Percentiles rank a stretch among this genome's conserved stretches.
phyloP scores from a whole-genome alignment of 176 grass and related monocot genomes.

The Phyllostachys edulis region DNA sequence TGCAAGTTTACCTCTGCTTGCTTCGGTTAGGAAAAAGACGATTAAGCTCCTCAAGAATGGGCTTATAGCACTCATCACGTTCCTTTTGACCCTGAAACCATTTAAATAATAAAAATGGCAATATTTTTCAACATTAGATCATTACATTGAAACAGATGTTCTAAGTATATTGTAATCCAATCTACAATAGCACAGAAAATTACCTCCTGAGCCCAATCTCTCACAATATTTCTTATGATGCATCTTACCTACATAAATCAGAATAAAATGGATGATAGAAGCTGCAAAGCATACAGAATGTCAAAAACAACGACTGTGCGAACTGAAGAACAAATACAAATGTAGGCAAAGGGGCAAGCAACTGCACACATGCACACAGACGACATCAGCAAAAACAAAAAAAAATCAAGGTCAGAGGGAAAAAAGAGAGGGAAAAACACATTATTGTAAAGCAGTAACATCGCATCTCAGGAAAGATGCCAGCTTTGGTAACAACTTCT shows the following conservation, averaged over 20 bases:
- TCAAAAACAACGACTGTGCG: neutral
- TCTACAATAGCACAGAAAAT: conserved; percentile 24
- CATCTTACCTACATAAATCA: conserved; percentile 81
- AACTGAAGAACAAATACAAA: conserved; percentile 14
- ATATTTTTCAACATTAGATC: conserved; percentile 10
- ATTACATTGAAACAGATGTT: neutral
- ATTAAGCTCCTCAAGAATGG: conserved; percentile 89
- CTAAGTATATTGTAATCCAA: conserved; percentile 9
- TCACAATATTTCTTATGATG: conserved; percentile 92
- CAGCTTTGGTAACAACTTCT: conserved; percentile 9
- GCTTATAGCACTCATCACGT: conserved; percentile 92
- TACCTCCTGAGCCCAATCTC: conserved; percentile 97
- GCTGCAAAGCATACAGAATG: conserved; percentile 1
- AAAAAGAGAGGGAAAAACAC: neutral
- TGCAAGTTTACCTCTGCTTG: conserved; percentile 51
- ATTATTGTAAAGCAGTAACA: conserved; percentile 22
- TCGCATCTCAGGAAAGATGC: conserved; percentile 20
- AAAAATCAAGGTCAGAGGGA: neutral
- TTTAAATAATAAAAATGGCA: conserved; percentile 10
- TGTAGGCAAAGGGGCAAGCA: conserved; percentile 1
- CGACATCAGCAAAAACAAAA: neutral
- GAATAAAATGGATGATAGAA: conserved; percentile 21
- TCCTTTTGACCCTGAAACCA: conserved; percentile 83
- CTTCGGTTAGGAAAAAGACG: conserved; percentile 71
- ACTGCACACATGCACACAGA: neutral